phyloP scores from a whole-genome alignment of 257 asterid species.

The Mentha longifolia region DNA sequence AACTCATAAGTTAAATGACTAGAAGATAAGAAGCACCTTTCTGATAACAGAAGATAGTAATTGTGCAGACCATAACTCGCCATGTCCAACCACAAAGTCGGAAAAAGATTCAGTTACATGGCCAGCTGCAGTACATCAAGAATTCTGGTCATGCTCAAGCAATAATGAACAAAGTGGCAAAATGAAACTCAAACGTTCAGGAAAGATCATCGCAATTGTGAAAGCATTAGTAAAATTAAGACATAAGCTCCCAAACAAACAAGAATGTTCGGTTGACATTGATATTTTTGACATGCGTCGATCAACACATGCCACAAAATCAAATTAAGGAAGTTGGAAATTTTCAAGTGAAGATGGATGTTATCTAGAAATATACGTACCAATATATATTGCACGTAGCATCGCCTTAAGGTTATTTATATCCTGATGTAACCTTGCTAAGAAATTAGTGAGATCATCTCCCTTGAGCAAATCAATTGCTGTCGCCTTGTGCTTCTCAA shows the following conservation, averaged over 20 bases:
- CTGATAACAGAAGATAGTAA: slow-evolving; percentile 74
- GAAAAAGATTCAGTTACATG: slow-evolving; percentile 97
- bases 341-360: neutral
- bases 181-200: slow-evolving; percentile 6
- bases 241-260: neutral
- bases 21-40: slow-evolving; percentile 60
- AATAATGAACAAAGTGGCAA: slow-evolving; percentile 6
- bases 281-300: neutral
- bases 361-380: slow-evolving; percentile 44
- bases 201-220: neutral
- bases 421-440: slow-evolving; percentile 70
- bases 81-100: slow-evolving; percentile 97
- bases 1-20: slow-evolving; percentile 24
- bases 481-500: slow-evolving; percentile 79
- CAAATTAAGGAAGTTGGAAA: slow-evolving; percentile 6
- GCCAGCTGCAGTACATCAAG: slow-evolving; percentile 79
- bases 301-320: slow-evolving; percentile 1
- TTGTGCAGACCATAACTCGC: slow-evolving; percentile 98
- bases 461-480: slow-evolving; percentile 84
- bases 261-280: neutral
- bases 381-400: slow-evolving; percentile 92
- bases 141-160: slow-evolving; percentile 23
- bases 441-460: slow-evolving; percentile 65
- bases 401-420: slow-evolving; percentile 83
- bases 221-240: slow-evolving; percentile 5